These are phyloP conservation scores for Penicillium macrosclerotiorum DNA, from an alignment of 495 filamentous ascomycete species.

Conservation along the genomic window DNA sequence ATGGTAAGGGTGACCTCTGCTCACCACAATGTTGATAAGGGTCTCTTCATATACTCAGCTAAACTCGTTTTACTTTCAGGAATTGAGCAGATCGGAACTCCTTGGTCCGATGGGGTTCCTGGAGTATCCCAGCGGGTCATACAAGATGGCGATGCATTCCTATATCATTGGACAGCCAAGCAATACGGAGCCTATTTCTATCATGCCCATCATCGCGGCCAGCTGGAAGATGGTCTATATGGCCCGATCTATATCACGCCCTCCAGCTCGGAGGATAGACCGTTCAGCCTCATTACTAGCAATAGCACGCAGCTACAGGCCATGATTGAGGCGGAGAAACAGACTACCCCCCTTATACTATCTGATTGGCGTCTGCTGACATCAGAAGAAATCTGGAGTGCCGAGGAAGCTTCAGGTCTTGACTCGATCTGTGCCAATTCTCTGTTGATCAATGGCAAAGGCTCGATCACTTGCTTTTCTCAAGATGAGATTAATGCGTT, in stretches of 20 bases:
- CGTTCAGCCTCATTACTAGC: slow-evolving; percentile 47
- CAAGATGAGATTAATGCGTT: slow-evolving; percentile 35
- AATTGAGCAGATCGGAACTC: slow-evolving; percentile 39
- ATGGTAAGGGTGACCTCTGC: slow-evolving; percentile 37
- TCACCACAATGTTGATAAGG: no score
- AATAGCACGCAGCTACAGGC: slow-evolving; percentile 34
- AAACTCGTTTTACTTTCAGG: slow-evolving; percentile 18
- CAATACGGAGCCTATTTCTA: slow-evolving; percentile 41
- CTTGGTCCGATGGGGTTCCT: slow-evolving; percentile 56
- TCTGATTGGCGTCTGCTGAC: slow-evolving; percentile 56
- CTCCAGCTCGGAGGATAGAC: slow-evolving; percentile 27
- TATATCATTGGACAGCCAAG: slow-evolving; percentile 44
- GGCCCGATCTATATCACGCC: slow-evolving; percentile 51
- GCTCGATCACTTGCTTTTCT: slow-evolving; percentile 43
- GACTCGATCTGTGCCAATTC: slow-evolving; percentile 47
- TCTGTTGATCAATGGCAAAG: slow-evolving; percentile 57
- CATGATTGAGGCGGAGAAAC: slow-evolving; percentile 44
- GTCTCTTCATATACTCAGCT: background rate
- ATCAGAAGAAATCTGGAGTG: slow-evolving; percentile 43
- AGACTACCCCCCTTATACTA: slow-evolving; percentile 46
- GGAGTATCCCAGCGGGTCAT: slow-evolving; percentile 49
- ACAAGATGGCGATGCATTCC: slow-evolving; percentile 39
- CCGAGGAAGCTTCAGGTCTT: slow-evolving; percentile 36
- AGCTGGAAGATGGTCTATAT: slow-evolving; percentile 55
- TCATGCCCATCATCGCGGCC: slow-evolving; percentile 50